These are phyloP conservation scores for Mortierella sp. DNA, from an alignment of 371 early-diverging fungal genomes.

Conservation along the genomic window DNA sequence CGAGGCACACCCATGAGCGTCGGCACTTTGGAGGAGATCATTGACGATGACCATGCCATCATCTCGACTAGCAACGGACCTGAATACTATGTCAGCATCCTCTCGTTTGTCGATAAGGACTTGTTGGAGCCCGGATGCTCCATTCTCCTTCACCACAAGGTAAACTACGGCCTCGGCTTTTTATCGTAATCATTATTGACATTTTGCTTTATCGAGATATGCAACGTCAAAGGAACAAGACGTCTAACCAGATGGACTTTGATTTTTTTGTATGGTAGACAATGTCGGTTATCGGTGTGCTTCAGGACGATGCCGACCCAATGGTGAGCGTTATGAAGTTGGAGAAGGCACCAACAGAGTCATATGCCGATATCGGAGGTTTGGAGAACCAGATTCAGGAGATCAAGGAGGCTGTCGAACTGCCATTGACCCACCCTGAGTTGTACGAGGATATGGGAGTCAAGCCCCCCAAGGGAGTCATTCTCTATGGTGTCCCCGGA, in stretches of 20 bases:
- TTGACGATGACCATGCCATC: constrained; percentile 99
- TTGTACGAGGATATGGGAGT: constrained; percentile 99
- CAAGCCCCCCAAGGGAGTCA: constrained; percentile 99
- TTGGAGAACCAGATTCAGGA: constrained; percentile 99
- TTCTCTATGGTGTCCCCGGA: constrained; percentile 99
- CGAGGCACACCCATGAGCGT: constrained; percentile 99
- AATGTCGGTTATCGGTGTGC: constrained; percentile 96
- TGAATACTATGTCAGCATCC: constrained; percentile 98
- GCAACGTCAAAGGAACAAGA: not conserved
- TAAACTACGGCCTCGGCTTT: constrained; percentile 13
- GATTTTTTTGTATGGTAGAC: constrained; percentile 57
- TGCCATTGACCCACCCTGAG: constrained; percentile 99
- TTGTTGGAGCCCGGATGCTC: constrained; percentile 99
- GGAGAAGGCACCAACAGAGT: constrained; percentile 99
- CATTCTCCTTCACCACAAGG: constrained; percentile 98
- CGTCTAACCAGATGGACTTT: not conserved
- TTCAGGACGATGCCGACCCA: constrained; percentile 98
- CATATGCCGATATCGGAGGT: constrained; percentile 99
- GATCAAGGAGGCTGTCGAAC: constrained; percentile 99
- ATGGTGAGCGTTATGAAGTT: constrained; percentile 99
- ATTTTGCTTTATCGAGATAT: not conserved
- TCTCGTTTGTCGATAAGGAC: constrained; percentile 99
- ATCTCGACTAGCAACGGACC: constrained; percentile 97
- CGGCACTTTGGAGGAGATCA: constrained; percentile 99
- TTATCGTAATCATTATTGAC: not conserved